These are phyloP conservation scores for Chaetoceros tenuissimus DNA, from an alignment of 108 stramenopile genomes.

Conservation along the genomic window DNA sequence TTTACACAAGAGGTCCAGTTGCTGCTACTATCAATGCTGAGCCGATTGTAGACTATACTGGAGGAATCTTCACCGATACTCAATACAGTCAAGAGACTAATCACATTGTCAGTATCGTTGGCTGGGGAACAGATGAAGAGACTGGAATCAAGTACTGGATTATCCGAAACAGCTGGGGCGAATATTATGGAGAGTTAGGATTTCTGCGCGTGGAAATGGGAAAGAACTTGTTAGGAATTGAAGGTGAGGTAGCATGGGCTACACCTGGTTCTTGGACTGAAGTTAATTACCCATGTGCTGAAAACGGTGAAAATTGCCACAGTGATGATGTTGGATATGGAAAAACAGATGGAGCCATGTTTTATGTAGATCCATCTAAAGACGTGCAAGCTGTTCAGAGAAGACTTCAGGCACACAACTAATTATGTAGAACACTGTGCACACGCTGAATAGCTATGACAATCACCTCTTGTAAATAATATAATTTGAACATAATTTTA, in stretches of 20 bases:
- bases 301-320: slow-evolving; percentile 50
- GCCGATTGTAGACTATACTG: slow-evolving; percentile 55
- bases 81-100: slow-evolving; percentile 46
- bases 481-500: no score
- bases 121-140: slow-evolving; percentile 79
- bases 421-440: neutral
- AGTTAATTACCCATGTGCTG: slow-evolving; percentile 36
- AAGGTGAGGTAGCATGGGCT: slow-evolving; percentile 71
- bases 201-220: slow-evolving; percentile 68
- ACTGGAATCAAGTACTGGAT: slow-evolving; percentile 76
- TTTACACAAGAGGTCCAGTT: slow-evolving; percentile 89
- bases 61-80: slow-evolving; percentile 70
- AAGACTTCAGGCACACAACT: neutral
- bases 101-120: slow-evolving; percentile 87
- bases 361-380: slow-evolving; percentile 35
- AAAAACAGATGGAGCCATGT: slow-evolving; percentile 9
- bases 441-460: no score
- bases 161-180: slow-evolving; percentile 67
- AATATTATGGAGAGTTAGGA: slow-evolving; percentile 65
- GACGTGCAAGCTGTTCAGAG: slow-evolving; percentile 27
- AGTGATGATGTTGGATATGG: neutral
- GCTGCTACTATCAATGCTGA: slow-evolving; percentile 74
- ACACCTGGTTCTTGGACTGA: slow-evolving; percentile 59
- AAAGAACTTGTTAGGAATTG: slow-evolving; percentile 76
- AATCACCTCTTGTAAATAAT: no score